phyloP scores from a whole-genome alignment of 1,284 basidiomycete species.

The Tilletia setariae region DNA sequence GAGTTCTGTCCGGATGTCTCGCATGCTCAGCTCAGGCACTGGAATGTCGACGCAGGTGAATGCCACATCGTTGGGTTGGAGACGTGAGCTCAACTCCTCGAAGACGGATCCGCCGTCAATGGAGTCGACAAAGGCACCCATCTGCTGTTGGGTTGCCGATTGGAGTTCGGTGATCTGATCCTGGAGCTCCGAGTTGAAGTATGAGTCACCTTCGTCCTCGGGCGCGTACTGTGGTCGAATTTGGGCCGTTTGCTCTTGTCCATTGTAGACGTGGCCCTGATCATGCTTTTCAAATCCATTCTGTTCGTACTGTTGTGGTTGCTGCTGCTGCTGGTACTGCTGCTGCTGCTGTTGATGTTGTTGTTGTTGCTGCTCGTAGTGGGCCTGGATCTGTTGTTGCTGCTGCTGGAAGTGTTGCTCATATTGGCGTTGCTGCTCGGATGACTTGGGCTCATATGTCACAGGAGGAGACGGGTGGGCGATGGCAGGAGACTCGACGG shows the following conservation, averaged over 20 bases:
- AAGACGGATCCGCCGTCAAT: not conserved
- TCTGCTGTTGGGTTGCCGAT: not conserved
- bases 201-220: not conserved
- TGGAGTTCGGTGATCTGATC: conserved; percentile 13
- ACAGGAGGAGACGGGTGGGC: conserved; percentile 7
- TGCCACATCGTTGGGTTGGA: not conserved
- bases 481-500: not conserved
- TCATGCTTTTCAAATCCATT: not conserved
- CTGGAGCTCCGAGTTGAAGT: conserved; percentile 9
- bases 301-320: not conserved
- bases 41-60: conserved; percentile 14
- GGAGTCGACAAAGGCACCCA: not conserved
- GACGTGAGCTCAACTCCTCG: conserved; percentile 5
- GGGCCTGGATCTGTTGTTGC: not conserved
- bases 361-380: not conserved
- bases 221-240: not conserved
- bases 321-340: not conserved
- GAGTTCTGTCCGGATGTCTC: conserved; percentile 1
- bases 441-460: conserved; percentile 3
- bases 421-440: conserved; percentile 4
- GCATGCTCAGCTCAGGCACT: conserved; percentile 5
- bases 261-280: not conserved
- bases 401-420: conserved; percentile 3
- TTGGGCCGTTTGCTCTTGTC: not conserved
- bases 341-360: not conserved